Evolutionary conservation across 1,139 yeast genomes (phyloP), one percentile per base, ranked within the genome.

Genomic region (Geotrichum aggregatum): DNA sequence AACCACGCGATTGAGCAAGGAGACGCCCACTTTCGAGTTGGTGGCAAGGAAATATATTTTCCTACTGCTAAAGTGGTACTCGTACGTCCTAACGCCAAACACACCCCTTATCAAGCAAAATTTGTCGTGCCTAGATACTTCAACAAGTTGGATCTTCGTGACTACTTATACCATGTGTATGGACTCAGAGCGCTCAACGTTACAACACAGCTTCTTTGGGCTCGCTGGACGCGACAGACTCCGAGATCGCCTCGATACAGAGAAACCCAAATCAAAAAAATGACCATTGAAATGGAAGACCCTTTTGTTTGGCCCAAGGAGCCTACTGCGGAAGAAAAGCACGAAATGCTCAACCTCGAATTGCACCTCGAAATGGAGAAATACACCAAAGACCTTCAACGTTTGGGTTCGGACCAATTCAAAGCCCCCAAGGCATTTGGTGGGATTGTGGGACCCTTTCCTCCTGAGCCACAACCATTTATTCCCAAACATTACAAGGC

Each of bases 71-170:
- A 94, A 59, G 75, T 91, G 40, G 79, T 86, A 50, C 74, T 91
- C 42, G 73, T 91, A 58, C 78, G 95, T 66, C 95, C 96, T 45
- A 86, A 86, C 64, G 96, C 98, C 21, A 87, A 87, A 66, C 95
- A 87, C 70, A 87, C 96, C 0, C 98, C 98, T 49, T 88, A 84
- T 71, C 97, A 89, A 69, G 97, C 97, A 48, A 89, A 88, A 69
- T 91, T 91, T 67, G 80, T 87, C 60, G 97, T 91, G 31, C 97
- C 98, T 22, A 82, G 87, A 65, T 80, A 87, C 56, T 88, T 89
- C 76, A 91, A 91, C 73, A 88, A 88, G 69, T 75, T 89, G 72
- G 97, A 89, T 66, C 76, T 91, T 61, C 78, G 97, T 69, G 98
- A 91, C 72, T 91, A 91, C 66, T 75, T 91, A 59, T 91, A 84